Conservation (phyloP, 2,329 filamentous ascomycete species). For the Fusarium sp. region DNA sequence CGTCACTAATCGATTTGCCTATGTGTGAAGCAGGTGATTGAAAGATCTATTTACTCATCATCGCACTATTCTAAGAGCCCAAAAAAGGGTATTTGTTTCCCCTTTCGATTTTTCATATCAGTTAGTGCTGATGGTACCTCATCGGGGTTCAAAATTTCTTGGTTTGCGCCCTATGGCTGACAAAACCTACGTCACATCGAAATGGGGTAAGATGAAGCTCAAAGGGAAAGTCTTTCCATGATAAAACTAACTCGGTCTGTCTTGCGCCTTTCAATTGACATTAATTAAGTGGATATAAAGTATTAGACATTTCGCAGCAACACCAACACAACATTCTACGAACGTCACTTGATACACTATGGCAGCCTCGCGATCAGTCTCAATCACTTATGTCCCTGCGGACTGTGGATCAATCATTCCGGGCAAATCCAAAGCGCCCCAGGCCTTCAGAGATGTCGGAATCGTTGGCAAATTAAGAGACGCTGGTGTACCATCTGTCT, state of each 20-base stretch:
- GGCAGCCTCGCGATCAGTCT: slow-evolving; percentile 6
- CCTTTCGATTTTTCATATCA: not conserved
- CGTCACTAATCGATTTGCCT: not conserved
- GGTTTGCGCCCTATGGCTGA: not conserved
- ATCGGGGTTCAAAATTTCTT: not conserved
- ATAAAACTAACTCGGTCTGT: not conserved
- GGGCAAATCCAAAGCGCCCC: slow-evolving; percentile 37
- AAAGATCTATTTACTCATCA: no score
- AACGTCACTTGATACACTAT: not conserved
- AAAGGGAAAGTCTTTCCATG: not conserved
- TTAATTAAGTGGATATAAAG: not conserved
- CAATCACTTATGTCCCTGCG: slow-evolving; percentile 34
- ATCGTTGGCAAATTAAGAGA: slow-evolving; percentile 1
- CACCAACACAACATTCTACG: not conserved
- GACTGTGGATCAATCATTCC: slow-evolving; percentile 39
- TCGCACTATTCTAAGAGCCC: not conserved
- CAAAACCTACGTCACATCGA: slow-evolving; percentile 2
- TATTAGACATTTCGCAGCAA: not conserved
- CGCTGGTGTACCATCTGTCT: not conserved
- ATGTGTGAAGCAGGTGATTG: no score
- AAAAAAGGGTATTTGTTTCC: not conserved
- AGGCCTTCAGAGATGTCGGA: slow-evolving; percentile 29
- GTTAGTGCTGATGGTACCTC: not conserved
- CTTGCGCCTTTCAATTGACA: not conserved
- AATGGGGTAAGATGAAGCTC: not conserved